Evolutionary conservation across 352 stramenopile genomes (phyloP).

Genomic region (Globisporangium splendens): DNA sequence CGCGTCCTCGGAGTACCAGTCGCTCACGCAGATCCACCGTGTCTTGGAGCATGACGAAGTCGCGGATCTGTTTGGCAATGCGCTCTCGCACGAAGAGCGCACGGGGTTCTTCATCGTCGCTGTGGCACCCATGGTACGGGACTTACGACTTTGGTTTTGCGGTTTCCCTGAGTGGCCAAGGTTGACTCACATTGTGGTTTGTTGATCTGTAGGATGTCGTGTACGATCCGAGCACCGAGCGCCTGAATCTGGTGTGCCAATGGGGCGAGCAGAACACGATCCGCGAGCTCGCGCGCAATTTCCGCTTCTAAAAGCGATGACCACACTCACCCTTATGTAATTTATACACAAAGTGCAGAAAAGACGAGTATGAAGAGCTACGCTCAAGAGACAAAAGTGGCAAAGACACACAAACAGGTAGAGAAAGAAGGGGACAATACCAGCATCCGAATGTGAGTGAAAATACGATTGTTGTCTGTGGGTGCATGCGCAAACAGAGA

Average conservation of each 20-base stretch:
- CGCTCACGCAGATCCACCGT: slow-evolving; percentile 33
- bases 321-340: not conserved
- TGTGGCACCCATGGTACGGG: slow-evolving; percentile 54
- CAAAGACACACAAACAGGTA: too few species aligned
- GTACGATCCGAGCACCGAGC: slow-evolving; percentile 65
- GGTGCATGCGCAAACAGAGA: too few species aligned
- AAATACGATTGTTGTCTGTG: too few species aligned
- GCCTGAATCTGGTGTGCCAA: slow-evolving; percentile 40
- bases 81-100: slow-evolving; percentile 67
- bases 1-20: slow-evolving; percentile 44
- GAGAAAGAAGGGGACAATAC: too few species aligned
- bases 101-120: slow-evolving; percentile 62
- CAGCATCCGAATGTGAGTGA: too few species aligned
- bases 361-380: too few species aligned
- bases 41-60: slow-evolving; percentile 50
- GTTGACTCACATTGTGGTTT: slow-evolving; percentile 4
- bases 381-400: too few species aligned
- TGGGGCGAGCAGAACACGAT: slow-evolving; percentile 65
- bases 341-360: not conserved
- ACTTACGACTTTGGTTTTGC: too few species aligned
- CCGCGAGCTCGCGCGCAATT: slow-evolving; percentile 62
- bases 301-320: slow-evolving; percentile 39
- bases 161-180: not conserved
- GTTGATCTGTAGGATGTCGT: slow-evolving; percentile 35
- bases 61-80: slow-evolving; percentile 59